Base-by-base conservation (phyloP, 2,329 filamentous ascomycete genomes). In the Colletotrichum australisinense region DNA sequence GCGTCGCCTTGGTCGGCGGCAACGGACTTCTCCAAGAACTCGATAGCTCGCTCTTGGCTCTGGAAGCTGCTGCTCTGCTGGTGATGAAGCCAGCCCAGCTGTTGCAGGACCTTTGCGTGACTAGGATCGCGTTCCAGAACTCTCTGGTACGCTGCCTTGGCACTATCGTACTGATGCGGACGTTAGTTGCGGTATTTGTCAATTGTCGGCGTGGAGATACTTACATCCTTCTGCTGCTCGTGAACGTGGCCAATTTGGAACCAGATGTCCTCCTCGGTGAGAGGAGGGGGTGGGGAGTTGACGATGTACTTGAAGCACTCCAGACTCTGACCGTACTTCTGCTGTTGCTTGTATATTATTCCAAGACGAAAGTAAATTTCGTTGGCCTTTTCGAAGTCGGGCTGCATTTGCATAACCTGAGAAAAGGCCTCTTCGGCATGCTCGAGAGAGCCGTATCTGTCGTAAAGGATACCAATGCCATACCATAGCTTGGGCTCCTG, bases 261-360 rank as follows among this genome's bases (percentile, higher is more conserved):
- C 96, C 96, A 98, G 74, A 99, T 99, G 78, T 99, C 97, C 83
- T 98, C 96, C 82, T 98, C 95, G 0, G 95, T 98, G 78, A 99
- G 84, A 2, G 97, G 97, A 4, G 94, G 92, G 3, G 97, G 97
- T 32, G 97, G 96, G 66, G 97, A 95, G 77, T 91, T 93, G 75
- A 98, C 95, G 77, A 99, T 99, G 81, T 98, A 98, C 84, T 97
- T 97, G 87, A 99, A 99, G 87, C 97, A 98, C 94, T 98, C 97
- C 58, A 98, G 87, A 87, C 95, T 98, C 80, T 97, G 93, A 65
- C 88, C 88, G 81, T 95, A 99, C 82, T 98, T 98, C 75, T 95
- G 93, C 81, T 98, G 97, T 80, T 98, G 96, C 83, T 99, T 99
- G 87, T 98, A 98, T 76, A 99, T 98, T 86, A 99, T 99, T n/a